Evolutionary conservation across 345 rosid genomes (phyloP), one percentile per base, ranked within the genome.

Genomic region (Gynandropsis gynandra): DNA sequence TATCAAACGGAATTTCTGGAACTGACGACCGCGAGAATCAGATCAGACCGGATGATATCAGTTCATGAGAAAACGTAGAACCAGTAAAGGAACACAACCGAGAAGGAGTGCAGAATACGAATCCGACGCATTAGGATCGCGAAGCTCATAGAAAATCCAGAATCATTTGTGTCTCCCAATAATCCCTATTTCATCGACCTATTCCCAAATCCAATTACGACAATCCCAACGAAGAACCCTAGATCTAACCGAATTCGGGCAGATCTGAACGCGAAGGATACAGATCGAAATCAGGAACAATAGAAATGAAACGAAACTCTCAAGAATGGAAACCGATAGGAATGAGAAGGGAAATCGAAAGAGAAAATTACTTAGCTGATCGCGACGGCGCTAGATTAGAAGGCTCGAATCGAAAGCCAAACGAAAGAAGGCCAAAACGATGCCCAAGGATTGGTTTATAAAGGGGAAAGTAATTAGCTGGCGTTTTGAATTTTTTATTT

Each of bases 51-150:
- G 64, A 34, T 39, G 55, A 4, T 45, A 38, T 43, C 39, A 56
- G 10, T 69, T 76, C 68, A 72, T 61, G 95, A 86, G 68, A 90
- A 80, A 29, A 79, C 98, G 74, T 87, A 87, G 24, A 89, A 80
- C 78, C 93, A 84, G 81, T 87, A 90, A 9, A 90, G 87, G 48
- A 82, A 90, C 8, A 82, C 95, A 63, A 90, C 95, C 9, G 98
- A 90, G 63, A 87, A 82, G 4, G 98, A 92, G 64, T 92, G 98
- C 13, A 85, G 59, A 55, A 85, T 65, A 38, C 87, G 81, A 57
- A 92, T 69, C 34, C 86, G 87, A 59, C 82, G 81, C 75, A 79
- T 82, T 58, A 71, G 73, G 37, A 73, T 70, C 10, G 75, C 61
- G 66, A 24, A 76, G 48, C 42, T 83, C 95, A 90, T 76, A 74